Percentiles rank a stretch among this genome's conserved stretches.
Conservation (phyloP, 1,284 basidiomycete genomes). For the Moesziomyces parantarcticus region DNA sequence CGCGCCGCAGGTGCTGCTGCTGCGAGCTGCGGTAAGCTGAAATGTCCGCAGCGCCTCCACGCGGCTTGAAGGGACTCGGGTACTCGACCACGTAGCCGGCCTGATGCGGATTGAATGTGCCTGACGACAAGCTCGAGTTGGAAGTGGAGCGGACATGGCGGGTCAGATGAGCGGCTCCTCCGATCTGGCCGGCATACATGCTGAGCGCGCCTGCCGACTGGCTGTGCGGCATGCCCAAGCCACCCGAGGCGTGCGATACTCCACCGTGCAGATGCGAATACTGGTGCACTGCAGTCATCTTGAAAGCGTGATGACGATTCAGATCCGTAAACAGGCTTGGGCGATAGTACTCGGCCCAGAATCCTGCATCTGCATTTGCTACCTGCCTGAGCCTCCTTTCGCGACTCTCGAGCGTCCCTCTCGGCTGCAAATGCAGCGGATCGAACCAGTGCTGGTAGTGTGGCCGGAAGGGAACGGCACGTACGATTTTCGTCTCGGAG, state of each 20-base stretch:
- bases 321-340: constrained; percentile 66
- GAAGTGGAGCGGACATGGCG: constrained; percentile 34
- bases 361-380: constrained; percentile 55
- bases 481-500: constrained; percentile 8
- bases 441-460: constrained; percentile 59
- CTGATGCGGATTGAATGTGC: constrained; percentile 18
- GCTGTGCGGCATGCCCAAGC: constrained; percentile 34
- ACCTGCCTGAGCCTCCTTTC: constrained; percentile 49
- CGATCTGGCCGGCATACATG: constrained; percentile 42
- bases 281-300: constrained; percentile 67
- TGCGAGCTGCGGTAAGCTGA: constrained; percentile 14
- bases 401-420: constrained; percentile 38
- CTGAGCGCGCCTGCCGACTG: constrained; percentile 28
- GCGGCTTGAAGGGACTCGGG: constrained; percentile 48
- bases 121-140: constrained; percentile 28
- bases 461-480: constrained; percentile 35
- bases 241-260: constrained; percentile 20
- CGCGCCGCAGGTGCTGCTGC: constrained; percentile 17
- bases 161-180: constrained; percentile 16
- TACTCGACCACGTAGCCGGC: constrained; percentile 33
- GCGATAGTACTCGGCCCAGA: constrained; percentile 67
- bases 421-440: constrained; percentile 44
- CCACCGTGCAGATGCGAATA: constrained; percentile 25
- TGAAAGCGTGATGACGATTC: constrained; percentile 66
- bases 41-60: constrained; percentile 14